These are phyloP conservation scores for Sclerospora graminicola DNA, from an alignment of 352 stramenopile genomes.

Conservation along the genomic window DNA sequence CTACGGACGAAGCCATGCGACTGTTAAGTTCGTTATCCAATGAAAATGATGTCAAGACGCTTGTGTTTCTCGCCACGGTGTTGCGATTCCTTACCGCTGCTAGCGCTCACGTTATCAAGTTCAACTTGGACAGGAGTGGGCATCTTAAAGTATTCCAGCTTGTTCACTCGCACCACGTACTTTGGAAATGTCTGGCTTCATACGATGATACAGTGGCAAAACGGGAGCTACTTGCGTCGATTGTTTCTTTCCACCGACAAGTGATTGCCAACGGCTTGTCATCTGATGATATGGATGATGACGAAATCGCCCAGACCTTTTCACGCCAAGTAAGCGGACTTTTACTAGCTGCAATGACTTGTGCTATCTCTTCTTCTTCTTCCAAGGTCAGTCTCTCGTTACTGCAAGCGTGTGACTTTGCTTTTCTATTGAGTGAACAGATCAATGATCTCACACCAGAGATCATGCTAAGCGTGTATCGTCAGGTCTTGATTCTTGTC, in stretches of 20 bases:
- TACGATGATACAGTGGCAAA: conserved; percentile 9
- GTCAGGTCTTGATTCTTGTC: conserved; percentile 27
- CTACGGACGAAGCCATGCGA: conserved; percentile 15
- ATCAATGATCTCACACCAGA: conserved; percentile 12
- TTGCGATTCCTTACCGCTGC: conserved; percentile 41
- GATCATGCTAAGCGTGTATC: conserved; percentile 31
- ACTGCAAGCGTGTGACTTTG: conserved; percentile 26
- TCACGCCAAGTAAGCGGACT: conserved; percentile 10
- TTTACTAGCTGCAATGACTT: conserved; percentile 13
- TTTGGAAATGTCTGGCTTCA: conserved; percentile 3
- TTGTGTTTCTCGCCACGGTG: conserved; percentile 20
- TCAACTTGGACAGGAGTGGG: conserved; percentile 29
- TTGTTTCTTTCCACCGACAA: conserved; percentile 23
- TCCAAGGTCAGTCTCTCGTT: conserved; percentile 9
- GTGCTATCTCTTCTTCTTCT: conserved; percentile 7
- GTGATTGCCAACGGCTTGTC: conserved; percentile 24
- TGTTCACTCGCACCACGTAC: conserved; percentile 16
- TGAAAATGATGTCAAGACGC: conserved; percentile 1
- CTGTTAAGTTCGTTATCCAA: conserved; percentile 2
- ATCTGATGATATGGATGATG: conserved; percentile 43
- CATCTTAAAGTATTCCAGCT: conserved; percentile 24
- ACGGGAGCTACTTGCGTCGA: conserved; percentile 21
- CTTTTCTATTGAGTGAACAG: conserved; percentile 14
- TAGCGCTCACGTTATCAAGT: conserved; percentile 34
- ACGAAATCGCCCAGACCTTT: conserved; percentile 25